phyloP scores from a whole-genome alignment of 306 rosid genomes.

The Cucurbita argyrosperma region DNA sequence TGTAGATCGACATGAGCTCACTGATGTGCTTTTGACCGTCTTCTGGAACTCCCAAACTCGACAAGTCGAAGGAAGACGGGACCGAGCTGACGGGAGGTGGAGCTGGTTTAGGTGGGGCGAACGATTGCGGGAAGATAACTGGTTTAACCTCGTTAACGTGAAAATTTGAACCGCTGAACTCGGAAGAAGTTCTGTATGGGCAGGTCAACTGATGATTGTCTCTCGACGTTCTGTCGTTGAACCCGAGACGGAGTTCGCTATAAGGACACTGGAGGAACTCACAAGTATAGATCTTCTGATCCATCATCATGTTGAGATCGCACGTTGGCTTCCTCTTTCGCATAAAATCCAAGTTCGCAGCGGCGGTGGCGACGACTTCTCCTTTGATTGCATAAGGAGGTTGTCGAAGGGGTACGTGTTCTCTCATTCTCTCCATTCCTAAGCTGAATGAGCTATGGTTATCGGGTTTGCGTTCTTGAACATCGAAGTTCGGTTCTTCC shows the following conservation, averaged over 20 bases:
- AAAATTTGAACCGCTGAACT: slow-evolving; percentile 22
- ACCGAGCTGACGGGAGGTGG: slow-evolving; percentile 22
- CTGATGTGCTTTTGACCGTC: slow-evolving; percentile 42
- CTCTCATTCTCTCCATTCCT: slow-evolving; percentile 41
- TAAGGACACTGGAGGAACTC: slow-evolving; percentile 48
- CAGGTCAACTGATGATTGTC: slow-evolving; percentile 53
- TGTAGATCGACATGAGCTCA: slow-evolving; percentile 43
- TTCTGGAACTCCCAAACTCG: slow-evolving; percentile 44
- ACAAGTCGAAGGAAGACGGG: slow-evolving; percentile 28
- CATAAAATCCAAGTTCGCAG: slow-evolving; percentile 38
- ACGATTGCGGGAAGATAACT: slow-evolving; percentile 28
- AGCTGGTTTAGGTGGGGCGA: slow-evolving; percentile 26
- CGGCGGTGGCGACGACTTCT: slow-evolving; percentile 21
- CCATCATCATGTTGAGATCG: slow-evolving; percentile 29
- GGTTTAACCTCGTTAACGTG: slow-evolving; percentile 44
- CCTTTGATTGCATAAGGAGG: slow-evolving; percentile 36
- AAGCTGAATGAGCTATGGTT: slow-evolving; percentile 26
- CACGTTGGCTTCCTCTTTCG: slow-evolving; percentile 45
- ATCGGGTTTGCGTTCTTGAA: slow-evolving; percentile 46
- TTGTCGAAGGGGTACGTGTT: slow-evolving; percentile 25
- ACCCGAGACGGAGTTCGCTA: slow-evolving; percentile 31
- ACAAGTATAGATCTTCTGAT: slow-evolving; percentile 41
- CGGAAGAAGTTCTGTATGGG: slow-evolving; percentile 14
- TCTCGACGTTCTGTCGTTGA: slow-evolving; percentile 43
- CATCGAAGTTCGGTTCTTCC: slow-evolving; percentile 37